Evolutionary conservation across 1,284 basidiomycete species (phyloP).

Genomic region (Lentinula novae-zelandiae): DNA sequence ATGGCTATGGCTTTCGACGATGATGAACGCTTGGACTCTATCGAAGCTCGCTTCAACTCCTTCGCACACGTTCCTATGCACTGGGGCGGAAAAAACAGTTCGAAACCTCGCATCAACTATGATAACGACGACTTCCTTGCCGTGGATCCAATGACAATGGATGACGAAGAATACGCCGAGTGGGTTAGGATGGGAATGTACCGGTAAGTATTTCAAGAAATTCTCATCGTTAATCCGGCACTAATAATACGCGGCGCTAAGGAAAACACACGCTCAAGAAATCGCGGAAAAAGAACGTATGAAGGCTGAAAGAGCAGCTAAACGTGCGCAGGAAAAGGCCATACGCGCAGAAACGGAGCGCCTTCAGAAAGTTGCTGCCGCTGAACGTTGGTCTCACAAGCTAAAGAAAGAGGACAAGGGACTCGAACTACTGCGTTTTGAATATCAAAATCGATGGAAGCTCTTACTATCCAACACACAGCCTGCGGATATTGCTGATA

Average conservation of each 20-base stretch:
- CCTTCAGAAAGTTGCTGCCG: slow-evolving; percentile 48
- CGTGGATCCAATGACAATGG: slow-evolving; percentile 59
- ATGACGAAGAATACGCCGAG: slow-evolving; percentile 83
- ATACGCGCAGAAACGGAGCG: slow-evolving; percentile 48
- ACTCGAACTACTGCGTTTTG: slow-evolving; percentile 40
- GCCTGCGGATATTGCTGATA: slow-evolving; percentile 17
- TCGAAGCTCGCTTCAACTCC: slow-evolving; percentile 61
- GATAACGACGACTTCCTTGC: slow-evolving; percentile 41
- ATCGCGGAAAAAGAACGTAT: slow-evolving; percentile 57
- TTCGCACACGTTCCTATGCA: slow-evolving; percentile 63
- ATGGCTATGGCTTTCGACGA: slow-evolving; percentile 67
- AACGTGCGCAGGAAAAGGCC: slow-evolving; percentile 50
- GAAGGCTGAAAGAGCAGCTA: slow-evolving; percentile 47
- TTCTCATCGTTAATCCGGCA: background rate
- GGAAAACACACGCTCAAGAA: slow-evolving; percentile 64
- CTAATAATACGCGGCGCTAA: slow-evolving; percentile 22
- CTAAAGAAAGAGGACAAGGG: slow-evolving; percentile 40
- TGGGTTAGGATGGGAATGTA: slow-evolving; percentile 80
- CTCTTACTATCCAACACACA: slow-evolving; percentile 33
- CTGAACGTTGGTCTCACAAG: slow-evolving; percentile 42
- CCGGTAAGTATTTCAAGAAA: slow-evolving; percentile 41
- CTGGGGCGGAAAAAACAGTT: slow-evolving; percentile 35
- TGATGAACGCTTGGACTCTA: slow-evolving; percentile 58
- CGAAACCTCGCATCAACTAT: slow-evolving; percentile 17
- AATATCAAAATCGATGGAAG: slow-evolving; percentile 62